Evolutionary conservation across 2,329 filamentous ascomycete genomes (phyloP).

Genomic region (Coleophoma eucalyptorum): DNA sequence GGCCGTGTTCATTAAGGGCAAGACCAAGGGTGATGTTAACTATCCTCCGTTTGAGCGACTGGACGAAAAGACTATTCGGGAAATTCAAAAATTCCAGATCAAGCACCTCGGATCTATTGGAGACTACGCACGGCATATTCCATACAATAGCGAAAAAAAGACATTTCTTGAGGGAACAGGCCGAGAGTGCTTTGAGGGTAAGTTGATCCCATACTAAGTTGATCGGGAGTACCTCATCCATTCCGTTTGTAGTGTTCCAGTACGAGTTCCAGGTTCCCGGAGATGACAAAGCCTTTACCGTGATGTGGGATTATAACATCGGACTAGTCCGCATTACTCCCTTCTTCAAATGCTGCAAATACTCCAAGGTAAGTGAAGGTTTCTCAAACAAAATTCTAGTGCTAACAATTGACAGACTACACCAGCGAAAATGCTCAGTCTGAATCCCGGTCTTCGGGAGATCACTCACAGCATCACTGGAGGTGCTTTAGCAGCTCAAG

Average conservation of each 20-base stretch:
- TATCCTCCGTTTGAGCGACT: constrained; percentile 71
- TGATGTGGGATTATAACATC: constrained; percentile 98
- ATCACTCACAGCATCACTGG: constrained; percentile 94
- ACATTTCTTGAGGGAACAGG: constrained; percentile 83
- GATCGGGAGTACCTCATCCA: constrained; percentile 15
- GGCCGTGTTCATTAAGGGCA: constrained; percentile 56
- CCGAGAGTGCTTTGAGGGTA: constrained; percentile 85
- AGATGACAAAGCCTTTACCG: constrained; percentile 62
- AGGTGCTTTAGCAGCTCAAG: constrained; percentile 85
- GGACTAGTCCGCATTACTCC: constrained; percentile 91
- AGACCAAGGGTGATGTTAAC: constrained; percentile 63
- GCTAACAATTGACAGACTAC: constrained; percentile 60
- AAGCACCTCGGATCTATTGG: constrained; percentile 60
- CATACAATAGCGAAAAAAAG: constrained; percentile 94
- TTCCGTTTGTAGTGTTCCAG: constrained; percentile 62
- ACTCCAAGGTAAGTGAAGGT: constrained; percentile 67
- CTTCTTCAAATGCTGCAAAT: constrained; percentile 87
- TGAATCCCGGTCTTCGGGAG: constrained; percentile 80
- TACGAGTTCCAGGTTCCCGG: constrained; percentile 75
- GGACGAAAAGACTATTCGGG: constrained; percentile 49
- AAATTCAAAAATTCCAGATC: constrained; percentile 63
- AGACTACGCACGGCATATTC: constrained; percentile 70
- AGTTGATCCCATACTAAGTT: constrained; percentile 15
- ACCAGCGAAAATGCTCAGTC: constrained; percentile 75
- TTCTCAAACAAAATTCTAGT: not conserved